Base-by-base conservation (phyloP, 1,284 basidiomycete genomes). In the Melampsora larici-populina region DNA sequence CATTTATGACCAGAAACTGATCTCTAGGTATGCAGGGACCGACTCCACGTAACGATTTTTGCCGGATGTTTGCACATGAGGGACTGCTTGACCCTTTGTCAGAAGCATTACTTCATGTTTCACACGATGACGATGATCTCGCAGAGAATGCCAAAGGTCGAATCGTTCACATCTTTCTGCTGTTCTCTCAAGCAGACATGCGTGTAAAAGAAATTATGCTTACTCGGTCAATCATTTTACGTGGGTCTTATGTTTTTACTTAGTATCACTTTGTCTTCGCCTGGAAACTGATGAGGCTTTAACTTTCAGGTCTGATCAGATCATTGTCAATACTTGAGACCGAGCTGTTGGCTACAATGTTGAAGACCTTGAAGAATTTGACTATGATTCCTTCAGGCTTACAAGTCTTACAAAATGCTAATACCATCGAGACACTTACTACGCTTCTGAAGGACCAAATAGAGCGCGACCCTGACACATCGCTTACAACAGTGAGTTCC, bases 1-100 rank as follows among this genome's bases (percentile, higher is more conserved):
- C 9, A 31, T 26, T 24, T 7, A 43, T 43, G 40, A 13, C 7
- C 11, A 9, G 40, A 43, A 13, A 43, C 40, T 43, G 11, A 43
- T 43, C 13, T 9, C 11, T 43, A 9, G 40, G 40, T 51, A 15
- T n/a, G 13, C 90, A 95, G 84, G 94, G 92, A 69, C 93, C 95
- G 1, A 97, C 94, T 9, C 95, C 94, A 9, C 93, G 97, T 82
- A 97, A 96, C 83, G 96, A 98, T 84, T 97, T 98, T 83, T 98
- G 95, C 83, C 89, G 96, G 21, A 97, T 98, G 92, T 95, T 98
- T 85, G 94, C 97, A 43, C 89, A 93, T 31, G 96, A 97, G 84
- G 95, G 95, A 21, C 87, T 98, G 6, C 87, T 97, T 49, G 95
- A 97, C 80, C 96, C 96, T 0, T 85, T 99, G 1, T 94, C 94